Evolutionary conservation across 345 rosid genomes (phyloP).

Genomic region (Eucalyptus tenuipes): DNA sequence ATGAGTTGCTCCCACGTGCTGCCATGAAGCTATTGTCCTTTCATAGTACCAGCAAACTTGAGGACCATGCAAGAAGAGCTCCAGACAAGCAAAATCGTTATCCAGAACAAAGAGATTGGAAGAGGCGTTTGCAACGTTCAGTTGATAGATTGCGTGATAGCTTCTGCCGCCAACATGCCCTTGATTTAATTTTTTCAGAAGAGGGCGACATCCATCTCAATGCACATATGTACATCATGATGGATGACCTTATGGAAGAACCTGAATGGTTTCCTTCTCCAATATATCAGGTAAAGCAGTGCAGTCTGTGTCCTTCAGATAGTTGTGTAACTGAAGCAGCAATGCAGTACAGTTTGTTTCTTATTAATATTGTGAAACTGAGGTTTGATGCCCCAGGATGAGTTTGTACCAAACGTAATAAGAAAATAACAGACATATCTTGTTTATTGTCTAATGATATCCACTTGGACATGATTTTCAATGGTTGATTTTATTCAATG

Average conservation of each 20-base stretch:
- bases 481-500: background rate
- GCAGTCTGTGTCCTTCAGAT: background rate
- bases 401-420: background rate
- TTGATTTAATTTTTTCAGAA: conserved; percentile 75
- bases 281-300: conserved; percentile 40
- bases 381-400: background rate
- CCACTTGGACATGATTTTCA: background rate
- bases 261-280: conserved; percentile 89
- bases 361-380: background rate
- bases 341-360: background rate
- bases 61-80: conserved; percentile 40
- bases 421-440: background rate
- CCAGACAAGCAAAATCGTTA: conserved; percentile 52
- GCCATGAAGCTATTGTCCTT: conserved; percentile 54
- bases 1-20: conserved; percentile 78
- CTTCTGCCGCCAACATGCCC: conserved; percentile 88
- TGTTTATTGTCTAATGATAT: background rate
- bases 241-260: conserved; percentile 57
- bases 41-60: conserved; percentile 19
- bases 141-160: conserved; percentile 82
- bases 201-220: conserved; percentile 70
- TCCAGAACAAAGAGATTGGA: conserved; percentile 87
- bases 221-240: conserved; percentile 30
- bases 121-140: conserved; percentile 62
- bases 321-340: background rate